Evolutionary conservation across 163 green algal genomes (phyloP).

Genomic region (Chlorella variabilis): DNA sequence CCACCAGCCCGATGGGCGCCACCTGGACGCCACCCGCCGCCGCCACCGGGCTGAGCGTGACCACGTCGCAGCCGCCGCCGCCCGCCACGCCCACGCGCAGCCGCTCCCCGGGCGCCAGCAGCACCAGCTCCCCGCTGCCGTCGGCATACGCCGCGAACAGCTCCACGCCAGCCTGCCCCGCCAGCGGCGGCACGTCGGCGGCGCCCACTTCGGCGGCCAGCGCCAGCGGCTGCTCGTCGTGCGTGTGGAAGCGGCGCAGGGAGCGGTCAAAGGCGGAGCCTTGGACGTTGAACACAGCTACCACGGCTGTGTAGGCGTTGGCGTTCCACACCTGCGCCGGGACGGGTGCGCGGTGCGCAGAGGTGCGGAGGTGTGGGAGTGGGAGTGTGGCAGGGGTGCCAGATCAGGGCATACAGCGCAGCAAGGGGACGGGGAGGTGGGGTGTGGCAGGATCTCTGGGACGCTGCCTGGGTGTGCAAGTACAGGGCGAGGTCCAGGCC

Average conservation of each 20-base stretch:
- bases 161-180: neutral
- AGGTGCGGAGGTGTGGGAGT: neutral
- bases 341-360: too few species aligned
- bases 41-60: constrained; percentile 9
- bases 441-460: too few species aligned
- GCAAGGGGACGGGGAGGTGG: too few species aligned
- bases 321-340: constrained; percentile 82
- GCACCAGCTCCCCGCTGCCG: neutral
- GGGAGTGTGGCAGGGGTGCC: too few species aligned
- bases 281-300: constrained; percentile 89
- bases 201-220: constrained; percentile 52
- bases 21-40: neutral
- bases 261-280: constrained; percentile 80
- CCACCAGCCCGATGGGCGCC: constrained; percentile 13
- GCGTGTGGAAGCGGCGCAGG: constrained; percentile 76
- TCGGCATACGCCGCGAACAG: constrained; percentile 7
- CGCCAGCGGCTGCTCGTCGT: constrained; percentile 53
- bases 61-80: constrained; percentile 20
- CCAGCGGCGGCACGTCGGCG: constrained; percentile 14
- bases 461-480: too few species aligned
- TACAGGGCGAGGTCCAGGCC: too few species aligned
- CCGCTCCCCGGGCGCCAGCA: neutral
- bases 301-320: constrained; percentile 77
- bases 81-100: neutral
- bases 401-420: too few species aligned